phyloP scores from a whole-genome alignment of 2,329 filamentous ascomycete species.

The Arachnomyces sp. region DNA sequence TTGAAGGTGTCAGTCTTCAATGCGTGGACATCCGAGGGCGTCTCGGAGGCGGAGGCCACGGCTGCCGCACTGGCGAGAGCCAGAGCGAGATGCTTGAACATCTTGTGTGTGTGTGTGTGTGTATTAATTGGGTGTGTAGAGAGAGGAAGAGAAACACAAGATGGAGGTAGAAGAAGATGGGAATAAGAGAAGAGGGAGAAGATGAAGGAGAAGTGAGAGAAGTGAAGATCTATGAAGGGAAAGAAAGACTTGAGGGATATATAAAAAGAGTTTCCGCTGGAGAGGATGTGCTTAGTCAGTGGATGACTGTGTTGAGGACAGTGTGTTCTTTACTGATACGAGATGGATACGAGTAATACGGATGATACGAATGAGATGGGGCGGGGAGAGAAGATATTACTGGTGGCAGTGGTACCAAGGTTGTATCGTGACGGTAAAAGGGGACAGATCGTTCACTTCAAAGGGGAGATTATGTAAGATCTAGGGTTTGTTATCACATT shows the following conservation, averaged over 20 bases:
- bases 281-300: too few relatives aligned
- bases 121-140: not conserved
- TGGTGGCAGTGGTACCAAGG: too few relatives aligned
- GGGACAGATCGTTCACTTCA: too few relatives aligned
- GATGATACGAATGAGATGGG: too few relatives aligned
- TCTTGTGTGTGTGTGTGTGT: slow-evolving; percentile 10
- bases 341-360: too few relatives aligned
- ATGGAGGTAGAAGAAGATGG: slow-evolving; percentile 5
- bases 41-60: slow-evolving; percentile 27
- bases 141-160: slow-evolving; percentile 4
- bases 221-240: slow-evolving; percentile 6
- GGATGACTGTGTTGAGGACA: slow-evolving; percentile 25
- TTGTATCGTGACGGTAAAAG: not conserved
- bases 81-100: slow-evolving; percentile 33
- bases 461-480: too few relatives aligned
- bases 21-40: slow-evolving; percentile 66
- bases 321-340: slow-evolving; percentile 31
- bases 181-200: slow-evolving; percentile 7
- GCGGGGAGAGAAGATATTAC: too few relatives aligned
- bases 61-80: slow-evolving; percentile 30
- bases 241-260: slow-evolving; percentile 9
- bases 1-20: slow-evolving; percentile 82
- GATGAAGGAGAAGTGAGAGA: slow-evolving; percentile 6
- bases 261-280: slow-evolving; percentile 3
- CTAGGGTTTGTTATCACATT: too few relatives aligned